Conservation (phyloP, 2,329 filamentous ascomycete species). For the Knufia petricola region DNA sequence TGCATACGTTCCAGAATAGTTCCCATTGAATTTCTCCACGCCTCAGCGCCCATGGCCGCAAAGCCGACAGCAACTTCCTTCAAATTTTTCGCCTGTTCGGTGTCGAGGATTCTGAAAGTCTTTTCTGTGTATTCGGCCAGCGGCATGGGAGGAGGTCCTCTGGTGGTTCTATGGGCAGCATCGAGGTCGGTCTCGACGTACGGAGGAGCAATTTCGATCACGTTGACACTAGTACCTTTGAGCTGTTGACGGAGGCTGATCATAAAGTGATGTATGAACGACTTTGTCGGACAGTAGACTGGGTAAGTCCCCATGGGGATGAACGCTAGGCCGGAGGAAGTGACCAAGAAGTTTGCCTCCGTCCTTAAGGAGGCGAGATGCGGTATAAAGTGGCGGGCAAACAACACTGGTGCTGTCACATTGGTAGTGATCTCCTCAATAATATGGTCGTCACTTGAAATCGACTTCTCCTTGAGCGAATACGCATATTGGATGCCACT, state of each 20-base stretch:
- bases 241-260: conserved; percentile 26
- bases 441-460: conserved; percentile 15
- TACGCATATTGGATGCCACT: conserved; percentile 26
- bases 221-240: conserved; percentile 24
- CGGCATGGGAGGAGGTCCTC: conserved; percentile 24
- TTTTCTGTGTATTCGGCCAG: conserved; percentile 28
- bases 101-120: conserved; percentile 19
- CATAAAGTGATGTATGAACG: conserved; percentile 26
- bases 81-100: conserved; percentile 23
- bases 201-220: conserved; percentile 29
- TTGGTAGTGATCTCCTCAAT: conserved; percentile 23
- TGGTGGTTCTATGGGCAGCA: background rate
- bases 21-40: conserved; percentile 14
- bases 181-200: conserved; percentile 29
- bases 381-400: conserved; percentile 25
- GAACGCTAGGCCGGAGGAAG: conserved; percentile 25
- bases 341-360: conserved; percentile 23
- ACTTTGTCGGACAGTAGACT: conserved; percentile 29
- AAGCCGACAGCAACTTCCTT: conserved; percentile 27
- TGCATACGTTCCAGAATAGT: background rate
- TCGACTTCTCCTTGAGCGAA: conserved; percentile 19
- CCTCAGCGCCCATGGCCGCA: conserved; percentile 16
- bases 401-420: conserved; percentile 25
- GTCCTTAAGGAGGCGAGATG: conserved; percentile 18
- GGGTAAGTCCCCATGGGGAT: conserved; percentile 26